Percentiles rank a stretch among this genome's conserved stretches.
These are phyloP conservation scores for Turnera subulata DNA, from an alignment of 345 rosid genomes.

Conservation along the genomic window DNA sequence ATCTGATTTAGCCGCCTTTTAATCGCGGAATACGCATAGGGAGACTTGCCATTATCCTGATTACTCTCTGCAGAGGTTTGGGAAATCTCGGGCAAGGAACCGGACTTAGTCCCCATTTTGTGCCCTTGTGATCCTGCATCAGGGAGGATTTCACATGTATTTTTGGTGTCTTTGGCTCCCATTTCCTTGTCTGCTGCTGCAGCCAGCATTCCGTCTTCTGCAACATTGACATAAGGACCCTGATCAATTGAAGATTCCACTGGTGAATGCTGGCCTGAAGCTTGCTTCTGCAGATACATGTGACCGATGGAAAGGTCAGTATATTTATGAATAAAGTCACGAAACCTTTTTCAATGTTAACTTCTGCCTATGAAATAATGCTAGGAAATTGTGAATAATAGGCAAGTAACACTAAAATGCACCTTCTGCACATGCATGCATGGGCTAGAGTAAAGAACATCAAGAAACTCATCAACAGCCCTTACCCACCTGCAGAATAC, in stretches of 20 bases:
- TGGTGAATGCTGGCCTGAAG: constrained; percentile 15
- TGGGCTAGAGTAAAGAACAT: constrained; percentile 52
- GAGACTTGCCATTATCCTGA: constrained; percentile 22
- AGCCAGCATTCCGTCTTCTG: constrained; percentile 67
- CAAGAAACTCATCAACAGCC: constrained; percentile 70
- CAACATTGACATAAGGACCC: constrained; percentile 58
- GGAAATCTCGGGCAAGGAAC: not conserved
- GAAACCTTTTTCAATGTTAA: too few species aligned
- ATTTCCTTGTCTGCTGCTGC: constrained; percentile 43
- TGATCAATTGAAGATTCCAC: constrained; percentile 54
- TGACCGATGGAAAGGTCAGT: not conserved
- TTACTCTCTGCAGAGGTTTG: constrained; percentile 23
- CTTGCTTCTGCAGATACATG: constrained; percentile 33
- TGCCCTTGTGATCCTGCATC: constrained; percentile 23
- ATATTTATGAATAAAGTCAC: too few species aligned
- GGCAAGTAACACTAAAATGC: constrained; percentile 5
- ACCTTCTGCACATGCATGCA: constrained; percentile 66
- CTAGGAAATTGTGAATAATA: too few species aligned
- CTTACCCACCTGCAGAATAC: constrained; percentile 75
- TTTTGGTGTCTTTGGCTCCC: not conserved
- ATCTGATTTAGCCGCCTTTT: constrained; percentile 44
- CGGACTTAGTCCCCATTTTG: constrained; percentile 19
- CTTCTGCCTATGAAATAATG: too few species aligned
- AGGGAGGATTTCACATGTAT: constrained; percentile 8
- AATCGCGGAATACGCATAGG: constrained; percentile 18